These are phyloP conservation scores for Fonsecaea erecta DNA, from an alignment of 2,329 filamentous ascomycete species.

Conservation along the genomic window DNA sequence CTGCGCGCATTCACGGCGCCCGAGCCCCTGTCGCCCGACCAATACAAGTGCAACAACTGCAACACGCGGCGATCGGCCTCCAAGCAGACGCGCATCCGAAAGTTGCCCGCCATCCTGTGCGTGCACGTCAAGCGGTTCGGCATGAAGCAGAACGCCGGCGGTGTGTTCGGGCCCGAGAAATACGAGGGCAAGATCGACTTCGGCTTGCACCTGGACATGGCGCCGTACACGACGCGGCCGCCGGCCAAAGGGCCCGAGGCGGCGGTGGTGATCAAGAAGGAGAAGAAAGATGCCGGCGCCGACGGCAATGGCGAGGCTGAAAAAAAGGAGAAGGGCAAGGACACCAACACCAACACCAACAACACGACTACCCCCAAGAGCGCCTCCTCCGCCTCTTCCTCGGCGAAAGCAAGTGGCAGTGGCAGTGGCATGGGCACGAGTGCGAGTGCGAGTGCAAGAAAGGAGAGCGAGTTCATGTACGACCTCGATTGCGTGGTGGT, in stretches of 20 bases:
- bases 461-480: constrained; percentile 70
- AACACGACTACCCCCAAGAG: too few species aligned
- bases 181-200: constrained; percentile 87
- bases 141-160: constrained; percentile 33
- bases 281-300: neutral
- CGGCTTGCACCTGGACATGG: constrained; percentile 84
- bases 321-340: constrained; percentile 14
- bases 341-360: constrained; percentile 20
- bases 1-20: constrained; percentile 84
- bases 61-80: constrained; percentile 72
- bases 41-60: constrained; percentile 82
- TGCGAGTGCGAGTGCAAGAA: constrained; percentile 9
- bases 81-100: constrained; percentile 82
- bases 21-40: constrained; percentile 72
- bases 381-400: too few species aligned
- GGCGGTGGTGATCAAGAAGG: neutral
- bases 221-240: constrained; percentile 79
- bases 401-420: neutral
- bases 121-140: constrained; percentile 76
- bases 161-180: constrained; percentile 61
- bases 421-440: too few species aligned
- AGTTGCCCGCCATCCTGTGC: constrained; percentile 83
- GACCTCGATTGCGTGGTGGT: constrained; percentile 89
- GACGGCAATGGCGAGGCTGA: constrained; percentile 19
- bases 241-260: constrained; percentile 19